A percentile compares a stretch with the other conserved stretches of the same genome.
Evolutionary conservation across 2,329 filamentous ascomycete genomes (phyloP).

Genomic region (Colletotrichum somersetense): DNA sequence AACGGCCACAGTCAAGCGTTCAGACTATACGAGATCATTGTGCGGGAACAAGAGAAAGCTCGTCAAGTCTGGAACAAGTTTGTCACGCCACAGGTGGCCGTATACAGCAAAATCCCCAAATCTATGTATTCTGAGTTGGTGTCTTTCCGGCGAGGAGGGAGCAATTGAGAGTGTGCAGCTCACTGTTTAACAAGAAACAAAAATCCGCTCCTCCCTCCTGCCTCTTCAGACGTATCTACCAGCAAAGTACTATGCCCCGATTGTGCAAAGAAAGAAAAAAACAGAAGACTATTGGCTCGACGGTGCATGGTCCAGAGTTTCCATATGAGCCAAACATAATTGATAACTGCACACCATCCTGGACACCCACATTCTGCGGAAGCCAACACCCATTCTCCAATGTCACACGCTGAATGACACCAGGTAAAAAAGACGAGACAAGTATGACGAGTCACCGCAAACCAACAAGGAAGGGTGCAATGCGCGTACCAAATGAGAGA

Average conservation of each 20-base stretch:
- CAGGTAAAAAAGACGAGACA: not conserved
- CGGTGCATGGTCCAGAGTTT: not conserved
- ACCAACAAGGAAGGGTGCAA: not conserved
- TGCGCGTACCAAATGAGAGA: conserved; percentile 22
- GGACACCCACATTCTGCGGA: conserved; percentile 23
- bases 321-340: not conserved
- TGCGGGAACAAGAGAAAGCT: not conserved
- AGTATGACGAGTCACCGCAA: not conserved
- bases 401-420: conserved; percentile 5
- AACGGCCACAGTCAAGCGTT: conserved; percentile 8
- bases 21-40: too few species aligned
- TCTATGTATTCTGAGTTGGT: conserved; percentile 35
- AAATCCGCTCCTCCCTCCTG: not conserved
- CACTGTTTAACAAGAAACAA: not conserved
- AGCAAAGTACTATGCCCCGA: conserved; percentile 16
- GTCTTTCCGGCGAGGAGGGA: conserved; percentile 18
- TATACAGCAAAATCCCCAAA: conserved; percentile 13
- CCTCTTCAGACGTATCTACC: conserved; percentile 31
- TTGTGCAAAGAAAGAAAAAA: conserved; percentile 18
- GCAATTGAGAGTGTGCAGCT: not conserved
- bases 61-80: too few species aligned
- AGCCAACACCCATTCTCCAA: not conserved
- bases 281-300: conserved; percentile 1
- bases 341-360: conserved; percentile 6
- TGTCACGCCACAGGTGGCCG: not conserved